Conservation (phyloP, 1,284 basidiomycete genomes). For the Afroboletus lepidellus region DNA sequence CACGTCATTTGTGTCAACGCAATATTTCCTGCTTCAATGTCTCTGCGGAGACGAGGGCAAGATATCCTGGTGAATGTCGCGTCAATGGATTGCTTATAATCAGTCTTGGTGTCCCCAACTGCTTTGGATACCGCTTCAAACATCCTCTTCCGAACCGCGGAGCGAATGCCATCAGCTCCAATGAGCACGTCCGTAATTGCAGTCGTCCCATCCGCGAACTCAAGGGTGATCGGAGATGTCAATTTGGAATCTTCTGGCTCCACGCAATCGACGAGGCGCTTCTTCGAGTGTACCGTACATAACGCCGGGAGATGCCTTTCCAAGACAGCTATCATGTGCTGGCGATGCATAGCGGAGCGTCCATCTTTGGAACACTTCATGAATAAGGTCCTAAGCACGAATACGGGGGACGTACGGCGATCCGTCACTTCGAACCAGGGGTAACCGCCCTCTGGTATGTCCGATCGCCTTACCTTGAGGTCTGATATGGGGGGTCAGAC, state of each 20-base stretch:
- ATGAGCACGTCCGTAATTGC: constrained; percentile 19
- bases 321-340: constrained; percentile 23
- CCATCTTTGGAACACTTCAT: too few relatives aligned
- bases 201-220: constrained; percentile 21
- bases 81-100: constrained; percentile 17
- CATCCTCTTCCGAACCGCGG: constrained; percentile 20
- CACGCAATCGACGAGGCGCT: constrained; percentile 18
- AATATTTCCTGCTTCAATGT: constrained; percentile 3
- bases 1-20: too few relatives aligned
- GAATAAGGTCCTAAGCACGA: background rate
- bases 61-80: constrained; percentile 21
- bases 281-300: constrained; percentile 21
- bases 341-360: constrained; percentile 20
- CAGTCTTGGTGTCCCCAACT: background rate
- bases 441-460: constrained; percentile 18
- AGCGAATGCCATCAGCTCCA: constrained; percentile 22
- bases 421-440: constrained; percentile 8
- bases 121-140: constrained; percentile 14
- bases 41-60: constrained; percentile 17
- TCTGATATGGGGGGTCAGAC: constrained; percentile 1
- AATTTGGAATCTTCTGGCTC: background rate
- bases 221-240: constrained; percentile 6
- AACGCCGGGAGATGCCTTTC: constrained; percentile 20
- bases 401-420: background rate
- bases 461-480: constrained; percentile 6